A percentile compares a stretch with the other conserved stretches of the same genome.
These are phyloP conservation scores for Aspergillus japonicus DNA, from an alignment of 2,329 filamentous ascomycete genomes.

Conservation along the genomic window DNA sequence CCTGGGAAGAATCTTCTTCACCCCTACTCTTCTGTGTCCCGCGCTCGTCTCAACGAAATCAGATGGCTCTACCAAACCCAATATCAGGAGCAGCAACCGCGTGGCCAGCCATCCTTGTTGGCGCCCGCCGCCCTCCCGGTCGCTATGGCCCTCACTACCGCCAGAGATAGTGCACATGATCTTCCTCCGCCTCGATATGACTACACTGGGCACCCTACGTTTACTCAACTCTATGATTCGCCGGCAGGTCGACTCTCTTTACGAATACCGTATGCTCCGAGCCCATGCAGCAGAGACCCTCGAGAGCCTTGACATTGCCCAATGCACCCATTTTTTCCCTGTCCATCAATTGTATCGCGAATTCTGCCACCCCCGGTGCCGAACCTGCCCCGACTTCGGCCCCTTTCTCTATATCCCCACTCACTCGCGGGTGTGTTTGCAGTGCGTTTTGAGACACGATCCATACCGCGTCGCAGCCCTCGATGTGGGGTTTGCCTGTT, in stretches of 20 bases:
- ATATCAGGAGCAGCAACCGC: no score
- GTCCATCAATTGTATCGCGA: conserved; percentile 8
- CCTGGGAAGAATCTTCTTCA: no score
- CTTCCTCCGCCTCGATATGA: not conserved
- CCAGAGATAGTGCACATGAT: not conserved
- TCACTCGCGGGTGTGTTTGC: not conserved
- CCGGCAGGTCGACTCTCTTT: not conserved
- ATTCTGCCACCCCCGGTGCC: conserved; percentile 13
- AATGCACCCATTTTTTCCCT: not conserved
- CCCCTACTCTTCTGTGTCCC: no score
- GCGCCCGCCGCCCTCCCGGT: no score
- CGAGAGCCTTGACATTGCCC: not conserved
- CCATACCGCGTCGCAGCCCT: no score
- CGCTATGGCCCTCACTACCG: not conserved
- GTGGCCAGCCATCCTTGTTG: no score
- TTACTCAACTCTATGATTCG: not conserved
- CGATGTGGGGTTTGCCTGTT: no score
- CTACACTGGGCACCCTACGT: not conserved
- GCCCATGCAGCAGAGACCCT: not conserved
- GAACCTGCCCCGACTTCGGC: conserved; percentile 9
- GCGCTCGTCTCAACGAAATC: no score
- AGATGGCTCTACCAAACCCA: no score
- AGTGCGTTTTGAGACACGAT: no score
- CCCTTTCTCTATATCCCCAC: conserved; percentile 14
- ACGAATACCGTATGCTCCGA: not conserved